Evolutionary conservation across 176 grass and related monocot species (phyloP), one percentile per base, ranked within the genome.

Genomic region (Olyra latifolia): DNA sequence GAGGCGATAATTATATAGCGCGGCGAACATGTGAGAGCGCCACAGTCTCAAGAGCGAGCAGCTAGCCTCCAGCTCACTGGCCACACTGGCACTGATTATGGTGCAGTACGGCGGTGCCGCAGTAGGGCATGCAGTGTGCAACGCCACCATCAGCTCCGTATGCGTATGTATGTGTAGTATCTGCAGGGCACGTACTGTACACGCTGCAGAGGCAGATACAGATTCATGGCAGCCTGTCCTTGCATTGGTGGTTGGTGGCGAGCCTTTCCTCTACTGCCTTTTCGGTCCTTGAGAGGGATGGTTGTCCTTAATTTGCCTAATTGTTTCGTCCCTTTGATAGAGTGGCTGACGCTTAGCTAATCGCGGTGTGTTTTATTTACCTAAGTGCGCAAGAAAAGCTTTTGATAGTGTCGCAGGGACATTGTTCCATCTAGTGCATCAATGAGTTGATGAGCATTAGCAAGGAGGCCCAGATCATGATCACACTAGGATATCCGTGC

Each of bases 1-100:
- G 62, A 81, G 32, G 83, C 52, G 75, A 71, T 29, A 63, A 2
- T 71, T 89, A 81, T 85, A 85, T 89, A 89, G 72, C 47, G 68
- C 39, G 58, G 76, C 19, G 27, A 77, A 13, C 49, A 57, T 48
- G 44, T 13, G 10, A 8, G 42, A 6, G 66, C 22, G 65, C 45
- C 0, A 42, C 19, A 54, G 48, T 1, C n/a, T n/a, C n/a, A 10
- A 46, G 19, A 47, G 19, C 17, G 70, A 80, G 54, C 53, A 35
- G 53, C 41, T 46, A 38, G 22, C 22, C 4, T 74, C 76, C 24
- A 38, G 63, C 83, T 80, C 77, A 83, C 64, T 35, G 6, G 0
- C 63, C 72, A 20, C 58, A 42, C 40, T 66, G 43, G 42, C 41
- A 35, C 27, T 7, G 25, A 62, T 46, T 25, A 46, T 10, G 56